Base-by-base conservation (phyloP, 805 yeast genomes). In the Ogataea philodendri region DNA sequence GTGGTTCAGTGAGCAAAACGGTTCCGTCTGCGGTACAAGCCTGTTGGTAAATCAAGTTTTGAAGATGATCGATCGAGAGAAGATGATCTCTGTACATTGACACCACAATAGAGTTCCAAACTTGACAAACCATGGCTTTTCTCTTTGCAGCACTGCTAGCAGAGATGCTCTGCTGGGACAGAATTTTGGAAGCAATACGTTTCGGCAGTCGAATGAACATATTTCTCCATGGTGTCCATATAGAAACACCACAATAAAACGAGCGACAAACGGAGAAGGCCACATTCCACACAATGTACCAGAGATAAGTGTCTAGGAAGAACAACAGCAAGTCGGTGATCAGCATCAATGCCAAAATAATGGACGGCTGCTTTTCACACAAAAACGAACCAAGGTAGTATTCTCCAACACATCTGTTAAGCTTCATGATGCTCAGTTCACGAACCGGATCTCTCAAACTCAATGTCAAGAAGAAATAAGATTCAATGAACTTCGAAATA, bases 211-310 rank as follows among this genome's bases (percentile, higher is more conserved):
- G 65, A 4, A 86, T 73, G 54, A 81, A 85, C 19, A 82, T 74
- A 49, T 84, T 84, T 55, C 84, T 74, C 95, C 95, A 85, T 0
- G 95, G 95, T 2, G 93, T 83, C 82, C 90, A 81, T 8, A 85
- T 78, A 0, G 94, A 84, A 5, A 84, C 79, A 1, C 95, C 95
- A 42, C 80, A 68, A 26, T 81, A 76, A 38, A 58, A 51, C 0
- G 93, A 81, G 5, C 84, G 65, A 36, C 79, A 69, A 5, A 84
- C 81, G 0, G 94, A 84, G 38, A 83, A 81, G 0, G 74, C 52
- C 0, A 93, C 81, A 51, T 80, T 84, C 76, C 90, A 82, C 24
- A 85, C 69, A 39, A 85, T 84, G 49, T 84, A 85, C 95, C 95
- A 85, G 11, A 85, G 62, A 49, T 85, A 85, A 0, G 95, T 84